These are phyloP conservation scores for Agastache rugosa DNA, from an alignment of 257 asterid species.

Conservation along the genomic window DNA sequence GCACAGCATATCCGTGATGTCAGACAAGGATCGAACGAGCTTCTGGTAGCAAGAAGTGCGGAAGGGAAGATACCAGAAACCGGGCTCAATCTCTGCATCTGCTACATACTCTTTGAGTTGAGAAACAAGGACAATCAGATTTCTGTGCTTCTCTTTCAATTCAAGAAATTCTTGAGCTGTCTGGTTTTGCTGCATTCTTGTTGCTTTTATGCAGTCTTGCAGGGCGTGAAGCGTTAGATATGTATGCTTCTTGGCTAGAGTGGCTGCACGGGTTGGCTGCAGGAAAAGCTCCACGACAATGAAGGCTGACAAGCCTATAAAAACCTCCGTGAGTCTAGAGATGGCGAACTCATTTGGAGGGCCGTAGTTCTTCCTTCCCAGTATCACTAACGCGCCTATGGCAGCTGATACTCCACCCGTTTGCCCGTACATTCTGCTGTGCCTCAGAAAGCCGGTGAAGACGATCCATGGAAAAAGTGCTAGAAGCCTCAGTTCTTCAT, in stretches of 20 bases:
- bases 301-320: constrained; percentile 59
- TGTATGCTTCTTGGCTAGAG: constrained; percentile 56
- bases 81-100: constrained; percentile 68
- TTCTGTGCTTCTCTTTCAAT: constrained; percentile 42
- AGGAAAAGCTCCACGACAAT: constrained; percentile 57
- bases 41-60: constrained; percentile 52
- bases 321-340: constrained; percentile 57
- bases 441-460: constrained; percentile 54
- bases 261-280: constrained; percentile 65
- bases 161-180: constrained; percentile 13
- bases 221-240: constrained; percentile 38
- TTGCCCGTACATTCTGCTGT: constrained; percentile 69
- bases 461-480: constrained; percentile 79
- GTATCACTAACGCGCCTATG: constrained; percentile 66
- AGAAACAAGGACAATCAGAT: constrained; percentile 39
- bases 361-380: constrained; percentile 71
- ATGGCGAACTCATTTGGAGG: constrained; percentile 62
- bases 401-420: constrained; percentile 71
- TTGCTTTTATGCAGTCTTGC: constrained; percentile 49
- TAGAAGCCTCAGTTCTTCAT: constrained; percentile 45
- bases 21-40: constrained; percentile 47
- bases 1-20: constrained; percentile 43
- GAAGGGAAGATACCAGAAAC: constrained; percentile 72
- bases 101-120: constrained; percentile 43
- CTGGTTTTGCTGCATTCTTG: constrained; percentile 25